Evolutionary conservation across 2,329 filamentous ascomycete species (phyloP).

Genomic region (Lachnellula willkommii): DNA sequence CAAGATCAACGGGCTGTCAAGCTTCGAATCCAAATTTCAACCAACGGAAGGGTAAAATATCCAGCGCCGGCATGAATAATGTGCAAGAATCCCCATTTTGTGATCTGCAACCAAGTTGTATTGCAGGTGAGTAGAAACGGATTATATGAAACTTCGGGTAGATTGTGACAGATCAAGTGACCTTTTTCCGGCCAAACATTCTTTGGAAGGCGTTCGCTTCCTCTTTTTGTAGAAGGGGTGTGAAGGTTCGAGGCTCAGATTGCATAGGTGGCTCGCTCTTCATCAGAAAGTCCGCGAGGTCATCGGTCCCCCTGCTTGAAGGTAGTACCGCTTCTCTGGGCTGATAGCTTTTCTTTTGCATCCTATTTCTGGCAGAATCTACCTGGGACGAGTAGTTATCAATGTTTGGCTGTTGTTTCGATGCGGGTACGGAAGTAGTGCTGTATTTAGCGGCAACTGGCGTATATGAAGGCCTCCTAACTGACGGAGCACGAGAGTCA

Average conservation of each 20-base stretch:
- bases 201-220: conserved; percentile 23
- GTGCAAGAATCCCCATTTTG: neutral
- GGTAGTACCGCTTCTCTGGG: conserved; percentile 26
- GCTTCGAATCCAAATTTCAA: neutral
- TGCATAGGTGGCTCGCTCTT: conserved; percentile 23
- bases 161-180: neutral
- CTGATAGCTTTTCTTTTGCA: conserved; percentile 48
- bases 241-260: conserved; percentile 18
- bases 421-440: conserved; percentile 47
- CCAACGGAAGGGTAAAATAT: neutral
- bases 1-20: neutral
- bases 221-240: conserved; percentile 19
- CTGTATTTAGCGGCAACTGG: conserved; percentile 40
- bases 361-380: conserved; percentile 23
- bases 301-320: conserved; percentile 45
- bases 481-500: conserved; percentile 30
- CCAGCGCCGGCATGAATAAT: neutral
- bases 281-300: conserved; percentile 65
- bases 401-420: conserved; percentile 33
- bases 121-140: neutral
- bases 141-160: neutral
- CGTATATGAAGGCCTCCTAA: conserved; percentile 18
- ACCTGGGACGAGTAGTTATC: conserved; percentile 21
- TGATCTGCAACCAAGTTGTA: neutral
- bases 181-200: conserved; percentile 29